phyloP scores from a whole-genome alignment of 129 eudicot genomes.

The Artemisia annua region DNA sequence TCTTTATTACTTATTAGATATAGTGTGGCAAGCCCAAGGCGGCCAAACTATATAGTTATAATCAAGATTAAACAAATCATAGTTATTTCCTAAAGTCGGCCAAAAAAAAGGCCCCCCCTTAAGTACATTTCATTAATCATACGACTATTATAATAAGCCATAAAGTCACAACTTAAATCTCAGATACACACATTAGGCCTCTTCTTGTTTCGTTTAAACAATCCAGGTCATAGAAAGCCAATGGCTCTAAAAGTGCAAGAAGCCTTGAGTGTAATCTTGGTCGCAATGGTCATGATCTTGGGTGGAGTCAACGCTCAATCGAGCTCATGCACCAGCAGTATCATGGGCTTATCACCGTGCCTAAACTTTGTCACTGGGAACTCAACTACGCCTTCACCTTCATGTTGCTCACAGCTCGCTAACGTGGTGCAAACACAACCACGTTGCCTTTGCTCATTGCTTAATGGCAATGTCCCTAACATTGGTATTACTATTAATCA shows the following conservation, averaged over 20 bases:
- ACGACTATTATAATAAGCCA: conserved; percentile 14
- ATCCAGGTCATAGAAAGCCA: neutral
- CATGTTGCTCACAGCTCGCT: conserved; percentile 52
- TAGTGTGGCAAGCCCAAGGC: conserved; percentile 39
- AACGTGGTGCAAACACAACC: conserved; percentile 52
- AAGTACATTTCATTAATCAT: conserved; percentile 20
- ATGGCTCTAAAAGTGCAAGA: conserved; percentile 39
- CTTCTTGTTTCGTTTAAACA: neutral
- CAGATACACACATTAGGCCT: conserved; percentile 1
- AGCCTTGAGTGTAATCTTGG: conserved; percentile 33
- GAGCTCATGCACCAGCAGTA: conserved; percentile 37
- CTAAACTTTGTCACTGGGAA: conserved; percentile 43
- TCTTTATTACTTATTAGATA: no score
- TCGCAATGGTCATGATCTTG: conserved; percentile 34
- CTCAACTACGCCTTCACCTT: conserved; percentile 41
- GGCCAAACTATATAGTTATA: conserved; percentile 32
- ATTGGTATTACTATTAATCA: conserved; percentile 59
- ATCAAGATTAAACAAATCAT: neutral
- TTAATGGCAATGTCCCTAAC: conserved; percentile 42
- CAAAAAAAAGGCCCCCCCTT: conserved; percentile 3
- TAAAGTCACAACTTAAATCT: conserved; percentile 6
- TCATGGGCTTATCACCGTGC: conserved; percentile 50
- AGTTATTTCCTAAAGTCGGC: neutral
- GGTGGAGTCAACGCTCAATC: conserved; percentile 48
- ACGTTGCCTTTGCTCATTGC: conserved; percentile 57